These are phyloP conservation scores for Theileria sp. DNA, from an alignment of 169 alveolate species.

Conservation along the genomic window DNA sequence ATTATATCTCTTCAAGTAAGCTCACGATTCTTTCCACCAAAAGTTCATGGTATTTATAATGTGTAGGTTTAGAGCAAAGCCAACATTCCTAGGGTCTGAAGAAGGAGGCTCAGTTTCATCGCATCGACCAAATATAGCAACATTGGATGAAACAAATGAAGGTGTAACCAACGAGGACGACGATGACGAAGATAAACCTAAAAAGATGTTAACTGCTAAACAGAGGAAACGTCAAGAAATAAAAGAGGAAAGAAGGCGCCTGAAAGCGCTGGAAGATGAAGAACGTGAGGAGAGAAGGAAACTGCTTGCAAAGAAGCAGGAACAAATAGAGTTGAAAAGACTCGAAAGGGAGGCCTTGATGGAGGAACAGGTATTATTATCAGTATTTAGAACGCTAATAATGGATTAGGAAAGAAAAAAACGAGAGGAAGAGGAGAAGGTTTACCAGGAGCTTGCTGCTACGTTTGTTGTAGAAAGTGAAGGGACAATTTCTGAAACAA, in stretches of 20 bases:
- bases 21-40: background rate
- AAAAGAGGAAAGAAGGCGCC: constrained; percentile 47
- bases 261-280: constrained; percentile 33
- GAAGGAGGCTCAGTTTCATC: constrained; percentile 13
- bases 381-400: background rate
- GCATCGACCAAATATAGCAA: background rate
- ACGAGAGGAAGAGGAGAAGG: constrained; percentile 38
- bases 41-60: background rate
- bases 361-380: constrained; percentile 42
- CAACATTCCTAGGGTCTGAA: background rate
- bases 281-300: constrained; percentile 55
- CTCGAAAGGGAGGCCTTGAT: constrained; percentile 42
- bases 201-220: constrained; percentile 37
- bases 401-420: constrained; percentile 36
- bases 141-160: constrained; percentile 10
- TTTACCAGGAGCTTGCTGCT: constrained; percentile 36
- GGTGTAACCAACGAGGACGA: constrained; percentile 14
- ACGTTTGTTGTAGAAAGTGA: constrained; percentile 55
- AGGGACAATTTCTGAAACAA: constrained; percentile 28
- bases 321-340: constrained; percentile 23
- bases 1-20: constrained; percentile 10
- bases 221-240: constrained; percentile 49
- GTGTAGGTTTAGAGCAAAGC: constrained; percentile 6
- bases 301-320: constrained; percentile 22
- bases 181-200: constrained; percentile 30